Evolutionary conservation across 2,329 filamentous ascomycete species (phyloP).

Genomic region (Graphilbum ipis-grandicollis): DNA sequence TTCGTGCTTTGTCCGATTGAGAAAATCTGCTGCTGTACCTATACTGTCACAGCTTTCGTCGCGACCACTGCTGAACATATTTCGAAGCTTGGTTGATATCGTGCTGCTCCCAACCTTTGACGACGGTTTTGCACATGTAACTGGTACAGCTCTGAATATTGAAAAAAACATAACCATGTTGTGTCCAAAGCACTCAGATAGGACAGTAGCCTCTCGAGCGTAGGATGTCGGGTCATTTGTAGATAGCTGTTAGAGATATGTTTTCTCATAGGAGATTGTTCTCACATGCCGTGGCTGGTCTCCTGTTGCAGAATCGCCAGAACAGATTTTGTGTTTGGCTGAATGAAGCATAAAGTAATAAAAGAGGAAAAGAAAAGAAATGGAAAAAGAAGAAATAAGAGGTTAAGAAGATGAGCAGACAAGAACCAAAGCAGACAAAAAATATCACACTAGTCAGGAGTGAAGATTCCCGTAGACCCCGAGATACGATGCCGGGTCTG

Average conservation of each 20-base stretch:
- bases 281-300: constrained; percentile 15
- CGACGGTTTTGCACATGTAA: neutral
- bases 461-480: constrained; percentile 1
- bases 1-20: too few relatives aligned
- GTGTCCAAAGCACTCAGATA: constrained; percentile 20
- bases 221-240: constrained; percentile 22
- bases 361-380: constrained; percentile 1
- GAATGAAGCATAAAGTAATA: neutral
- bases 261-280: constrained; percentile 15
- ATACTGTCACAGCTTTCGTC: too few relatives aligned
- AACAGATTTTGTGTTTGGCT: constrained; percentile 7
- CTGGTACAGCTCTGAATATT: constrained; percentile 4
- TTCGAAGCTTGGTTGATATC: neutral
- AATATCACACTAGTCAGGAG: constrained; percentile 1
- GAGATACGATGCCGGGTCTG: constrained; percentile 4
- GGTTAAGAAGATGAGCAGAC: neutral
- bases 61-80: neutral
- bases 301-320: constrained; percentile 13
- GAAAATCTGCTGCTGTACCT: too few relatives aligned
- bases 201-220: constrained; percentile 19
- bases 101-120: too few relatives aligned
- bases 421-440: neutral
- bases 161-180: constrained; percentile 19
- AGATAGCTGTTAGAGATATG: constrained; percentile 20
- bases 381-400: constrained; percentile 1